Percentiles rank a stretch among this genome's conserved stretches.
Evolutionary conservation across 164 flowering plant genomes (phyloP).

Genomic region (Annona squamosa): DNA sequence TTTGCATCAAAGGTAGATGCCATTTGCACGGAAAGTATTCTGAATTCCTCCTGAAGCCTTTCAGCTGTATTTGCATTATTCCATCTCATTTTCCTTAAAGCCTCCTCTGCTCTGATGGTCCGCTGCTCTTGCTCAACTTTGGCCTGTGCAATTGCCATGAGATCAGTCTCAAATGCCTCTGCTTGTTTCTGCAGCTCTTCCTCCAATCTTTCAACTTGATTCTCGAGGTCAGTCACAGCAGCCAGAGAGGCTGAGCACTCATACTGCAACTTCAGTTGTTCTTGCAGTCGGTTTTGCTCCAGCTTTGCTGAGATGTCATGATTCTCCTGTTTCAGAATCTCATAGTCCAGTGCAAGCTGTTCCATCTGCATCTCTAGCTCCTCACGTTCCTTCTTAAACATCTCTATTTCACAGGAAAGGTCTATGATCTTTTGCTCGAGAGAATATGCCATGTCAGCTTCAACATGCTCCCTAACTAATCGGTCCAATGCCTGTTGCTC

Average conservation of each 20-base stretch:
- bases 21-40: slow-evolving; percentile 68
- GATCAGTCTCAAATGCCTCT: slow-evolving; percentile 57
- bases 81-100: slow-evolving; percentile 54
- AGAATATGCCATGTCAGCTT: slow-evolving; percentile 36
- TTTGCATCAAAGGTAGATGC: slow-evolving; percentile 72
- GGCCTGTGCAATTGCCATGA: slow-evolving; percentile 43
- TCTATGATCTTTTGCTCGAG: slow-evolving; percentile 55
- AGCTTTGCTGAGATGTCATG: slow-evolving; percentile 51
- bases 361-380: slow-evolving; percentile 70
- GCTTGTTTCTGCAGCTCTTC: slow-evolving; percentile 61
- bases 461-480: slow-evolving; percentile 47
- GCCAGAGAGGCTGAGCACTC: slow-evolving; percentile 47
- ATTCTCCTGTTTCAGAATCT: slow-evolving; percentile 76
- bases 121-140: slow-evolving; percentile 91
- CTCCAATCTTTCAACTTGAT: slow-evolving; percentile 44
- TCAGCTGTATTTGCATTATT: slow-evolving; percentile 74
- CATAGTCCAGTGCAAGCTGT: slow-evolving; percentile 72
- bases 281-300: slow-evolving; percentile 60
- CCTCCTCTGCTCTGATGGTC: slow-evolving; percentile 83
- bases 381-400: slow-evolving; percentile 60
- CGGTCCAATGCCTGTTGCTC: slow-evolving; percentile 57
- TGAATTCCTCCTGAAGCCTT: slow-evolving; percentile 80
- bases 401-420: slow-evolving; percentile 56
- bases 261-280: slow-evolving; percentile 61
- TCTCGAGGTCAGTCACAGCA: slow-evolving; percentile 40